Evolutionary conservation across 2,329 filamentous ascomycete genomes (phyloP).

Genomic region (Penicillium capsulatum): DNA sequence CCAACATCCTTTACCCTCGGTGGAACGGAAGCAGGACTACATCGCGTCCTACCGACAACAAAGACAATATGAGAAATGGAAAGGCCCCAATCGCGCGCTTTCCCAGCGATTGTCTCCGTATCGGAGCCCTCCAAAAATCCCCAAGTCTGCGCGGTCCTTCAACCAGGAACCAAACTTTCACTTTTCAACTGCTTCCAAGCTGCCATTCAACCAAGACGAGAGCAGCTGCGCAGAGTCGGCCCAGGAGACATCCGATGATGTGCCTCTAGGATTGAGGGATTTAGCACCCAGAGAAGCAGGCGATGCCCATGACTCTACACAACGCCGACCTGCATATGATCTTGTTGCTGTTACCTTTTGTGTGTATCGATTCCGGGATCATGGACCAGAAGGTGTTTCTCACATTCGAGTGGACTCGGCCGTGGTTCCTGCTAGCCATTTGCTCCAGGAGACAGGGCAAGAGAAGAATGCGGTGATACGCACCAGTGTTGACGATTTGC

Average conservation of each 20-base stretch:
- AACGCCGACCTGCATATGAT: slow-evolving; percentile 1
- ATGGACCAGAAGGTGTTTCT: neutral
- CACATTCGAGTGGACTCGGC: neutral
- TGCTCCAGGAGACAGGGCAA: slow-evolving; percentile 1
- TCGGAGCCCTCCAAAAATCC: slow-evolving; percentile 7
- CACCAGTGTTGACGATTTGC: slow-evolving; percentile 9
- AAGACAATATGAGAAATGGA: slow-evolving; percentile 19
- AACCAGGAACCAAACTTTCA: slow-evolving; percentile 4
- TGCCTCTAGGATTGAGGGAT: neutral
- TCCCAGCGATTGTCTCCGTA: slow-evolving; percentile 8
- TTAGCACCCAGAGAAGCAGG: neutral
- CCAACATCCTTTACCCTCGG: slow-evolving; percentile 7
- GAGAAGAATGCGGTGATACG: slow-evolving; percentile 2
- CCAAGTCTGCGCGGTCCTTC: neutral
- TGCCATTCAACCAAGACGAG: slow-evolving; percentile 1
- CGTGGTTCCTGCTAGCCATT: neutral
- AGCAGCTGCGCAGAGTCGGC: neutral
- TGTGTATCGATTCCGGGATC: slow-evolving; percentile 1
- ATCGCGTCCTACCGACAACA: slow-evolving; percentile 11
- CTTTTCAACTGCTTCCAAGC: slow-evolving; percentile 5
- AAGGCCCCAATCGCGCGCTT: slow-evolving; percentile 3
- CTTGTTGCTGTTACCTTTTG: slow-evolving; percentile 8
- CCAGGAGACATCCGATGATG: neutral
- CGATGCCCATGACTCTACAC: neutral
- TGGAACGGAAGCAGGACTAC: slow-evolving; percentile 16